phyloP scores from a whole-genome alignment of 2,329 filamentous ascomycete species.

The Monilinia polystroma region DNA sequence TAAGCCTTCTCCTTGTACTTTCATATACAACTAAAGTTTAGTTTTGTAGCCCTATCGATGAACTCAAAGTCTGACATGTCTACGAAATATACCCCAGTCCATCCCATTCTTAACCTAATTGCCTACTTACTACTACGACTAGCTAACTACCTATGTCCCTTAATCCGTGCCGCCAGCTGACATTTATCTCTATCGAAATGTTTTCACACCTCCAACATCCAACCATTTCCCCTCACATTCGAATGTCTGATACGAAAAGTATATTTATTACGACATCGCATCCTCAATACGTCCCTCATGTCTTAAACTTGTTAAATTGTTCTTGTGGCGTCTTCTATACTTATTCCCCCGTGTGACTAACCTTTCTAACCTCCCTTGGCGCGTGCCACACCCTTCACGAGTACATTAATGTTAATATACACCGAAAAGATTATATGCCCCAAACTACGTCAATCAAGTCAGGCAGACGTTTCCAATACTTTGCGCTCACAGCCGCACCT shows the following conservation, averaged over 20 bases:
- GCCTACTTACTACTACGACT: neutral
- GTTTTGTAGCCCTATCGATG: neutral
- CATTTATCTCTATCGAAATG: neutral
- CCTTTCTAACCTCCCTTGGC: constrained; percentile 26
- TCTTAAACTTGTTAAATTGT: constrained; percentile 13
- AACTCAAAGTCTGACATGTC: neutral
- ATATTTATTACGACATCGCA: constrained; percentile 12
- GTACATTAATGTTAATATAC: constrained; percentile 18
- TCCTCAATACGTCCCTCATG: constrained; percentile 7
- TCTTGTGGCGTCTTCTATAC: constrained; percentile 26
- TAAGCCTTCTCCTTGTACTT: constrained; percentile 9
- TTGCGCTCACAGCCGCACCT: constrained; percentile 4
- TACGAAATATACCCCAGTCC: neutral
- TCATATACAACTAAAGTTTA: neutral
- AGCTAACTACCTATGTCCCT: neutral
- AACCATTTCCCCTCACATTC: neutral
- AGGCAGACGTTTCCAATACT: constrained; percentile 18
- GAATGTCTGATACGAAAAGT: neutral
- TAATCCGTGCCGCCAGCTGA: constrained; percentile 14
- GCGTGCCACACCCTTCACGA: constrained; percentile 32
- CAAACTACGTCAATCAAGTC: constrained; percentile 6
- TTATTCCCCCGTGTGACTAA: constrained; percentile 34
- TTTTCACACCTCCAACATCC: constrained; percentile 6
- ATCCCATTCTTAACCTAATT: neutral
- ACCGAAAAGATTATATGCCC: constrained; percentile 16